A percentile compares a stretch with the other conserved stretches of the same genome.
phyloP scores from a whole-genome alignment of 2,329 filamentous ascomycete species.

The Ceratocystis lukuohia region DNA sequence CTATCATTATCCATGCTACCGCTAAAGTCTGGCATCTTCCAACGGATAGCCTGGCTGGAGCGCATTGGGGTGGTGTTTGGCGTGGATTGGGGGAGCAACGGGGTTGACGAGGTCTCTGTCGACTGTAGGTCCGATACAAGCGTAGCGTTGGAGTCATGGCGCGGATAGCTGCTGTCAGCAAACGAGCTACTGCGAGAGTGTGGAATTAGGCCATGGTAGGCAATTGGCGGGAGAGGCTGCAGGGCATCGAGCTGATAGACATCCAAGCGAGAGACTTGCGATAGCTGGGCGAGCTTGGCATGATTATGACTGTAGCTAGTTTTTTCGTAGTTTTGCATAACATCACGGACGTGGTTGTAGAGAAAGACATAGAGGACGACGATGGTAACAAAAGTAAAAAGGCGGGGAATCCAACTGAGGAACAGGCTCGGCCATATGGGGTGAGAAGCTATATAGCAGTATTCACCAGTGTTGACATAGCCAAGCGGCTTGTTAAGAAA shows the following conservation, averaged over 20 bases:
- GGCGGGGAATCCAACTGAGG: conserved; percentile 61
- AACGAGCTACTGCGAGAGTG: conserved; percentile 22
- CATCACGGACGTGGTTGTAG: conserved; percentile 49
- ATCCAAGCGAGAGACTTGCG: conserved; percentile 7
- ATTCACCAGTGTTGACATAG: conserved; percentile 51
- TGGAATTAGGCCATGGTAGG: conserved; percentile 26
- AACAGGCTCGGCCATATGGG: conserved; percentile 57
- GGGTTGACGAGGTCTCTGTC: neutral
- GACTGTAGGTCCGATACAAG: neutral
- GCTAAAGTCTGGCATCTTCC: conserved; percentile 17
- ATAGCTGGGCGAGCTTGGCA: conserved; percentile 9
- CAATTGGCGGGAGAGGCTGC: conserved; percentile 26
- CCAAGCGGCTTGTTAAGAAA: conserved; percentile 42
- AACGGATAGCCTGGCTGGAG: conserved; percentile 13
- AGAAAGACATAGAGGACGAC: conserved; percentile 52
- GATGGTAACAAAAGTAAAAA: conserved; percentile 52
- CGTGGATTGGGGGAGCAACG: neutral
- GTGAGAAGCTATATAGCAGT: conserved; percentile 54
- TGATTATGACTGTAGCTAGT: conserved; percentile 12
- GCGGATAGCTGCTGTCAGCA: neutral
- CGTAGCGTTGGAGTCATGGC: conserved; percentile 8
- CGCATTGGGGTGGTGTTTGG: neutral
- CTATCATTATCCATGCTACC: neutral
- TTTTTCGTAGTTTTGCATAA: conserved; percentile 16
- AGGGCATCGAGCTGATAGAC: conserved; percentile 20